phyloP scores from a whole-genome alignment of 768 basidiomycete species.

The Tylopilus felleus region DNA sequence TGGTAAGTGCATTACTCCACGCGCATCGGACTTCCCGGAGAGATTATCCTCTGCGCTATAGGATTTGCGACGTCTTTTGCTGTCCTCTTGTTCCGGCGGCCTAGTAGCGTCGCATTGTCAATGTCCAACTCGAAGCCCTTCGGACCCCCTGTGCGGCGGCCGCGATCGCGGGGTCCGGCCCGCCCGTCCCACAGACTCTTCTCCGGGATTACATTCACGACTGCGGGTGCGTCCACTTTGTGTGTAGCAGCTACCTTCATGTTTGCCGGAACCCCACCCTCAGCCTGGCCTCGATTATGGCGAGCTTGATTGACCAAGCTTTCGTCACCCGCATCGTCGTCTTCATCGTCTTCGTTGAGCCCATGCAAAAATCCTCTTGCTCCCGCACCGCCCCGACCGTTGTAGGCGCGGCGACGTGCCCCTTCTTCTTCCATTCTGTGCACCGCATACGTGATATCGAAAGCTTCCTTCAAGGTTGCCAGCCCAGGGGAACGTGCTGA shows the following conservation, averaged over 20 bases:
- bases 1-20: slow-evolving; percentile 14
- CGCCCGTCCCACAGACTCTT: slow-evolving; percentile 52
- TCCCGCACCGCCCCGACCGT: slow-evolving; percentile 76
- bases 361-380: slow-evolving; percentile 73
- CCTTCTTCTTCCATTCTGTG: slow-evolving; percentile 99
- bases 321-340: slow-evolving; percentile 47
- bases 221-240: slow-evolving; percentile 1
- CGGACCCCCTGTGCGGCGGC: slow-evolving; percentile 29
- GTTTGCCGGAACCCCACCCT: slow-evolving; percentile 2
- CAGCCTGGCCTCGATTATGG: slow-evolving; percentile 37
- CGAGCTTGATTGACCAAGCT: slow-evolving; percentile 49
- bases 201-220: slow-evolving; percentile 19
- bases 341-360: slow-evolving; percentile 93
- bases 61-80: slow-evolving; percentile 33
- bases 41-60: slow-evolving; percentile 24
- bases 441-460: slow-evolving; percentile 98
- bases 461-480: slow-evolving; percentile 93
- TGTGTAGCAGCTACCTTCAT: slow-evolving; percentile 14
- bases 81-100: slow-evolving; percentile 54
- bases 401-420: slow-evolving; percentile 77
- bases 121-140: slow-evolving; percentile 81
- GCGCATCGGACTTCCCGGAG: slow-evolving; percentile 34
- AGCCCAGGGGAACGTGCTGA: slow-evolving; percentile 85
- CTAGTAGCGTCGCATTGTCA: slow-evolving; percentile 82
- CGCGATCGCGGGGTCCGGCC: slow-evolving; percentile 66